These are phyloP conservation scores for Alternaria arborescens DNA, from an alignment of 2,329 filamentous ascomycete genomes.

Conservation along the genomic window DNA sequence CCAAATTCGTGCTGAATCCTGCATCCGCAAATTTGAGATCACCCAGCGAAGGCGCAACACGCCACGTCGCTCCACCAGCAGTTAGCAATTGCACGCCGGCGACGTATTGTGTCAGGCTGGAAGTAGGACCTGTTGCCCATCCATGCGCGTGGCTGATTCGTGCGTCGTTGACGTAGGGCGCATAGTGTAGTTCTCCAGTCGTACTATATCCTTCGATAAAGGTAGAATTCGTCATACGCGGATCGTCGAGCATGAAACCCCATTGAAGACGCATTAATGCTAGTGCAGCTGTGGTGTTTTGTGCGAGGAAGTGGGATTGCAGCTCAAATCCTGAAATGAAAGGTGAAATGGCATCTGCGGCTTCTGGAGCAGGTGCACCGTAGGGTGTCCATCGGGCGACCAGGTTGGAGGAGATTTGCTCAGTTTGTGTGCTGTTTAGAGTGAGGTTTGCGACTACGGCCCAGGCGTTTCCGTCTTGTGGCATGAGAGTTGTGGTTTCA, in stretches of 20 bases:
- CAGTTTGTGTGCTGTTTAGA: slow-evolving; percentile 35
- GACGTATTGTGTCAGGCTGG: slow-evolving; percentile 53
- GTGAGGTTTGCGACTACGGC: slow-evolving; percentile 53
- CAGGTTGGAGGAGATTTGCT: slow-evolving; percentile 47
- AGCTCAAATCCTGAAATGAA: slow-evolving; percentile 60
- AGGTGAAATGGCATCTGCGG: slow-evolving; percentile 57
- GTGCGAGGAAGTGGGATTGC: slow-evolving; percentile 55
- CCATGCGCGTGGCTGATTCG: slow-evolving; percentile 61
- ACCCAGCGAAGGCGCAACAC: slow-evolving; percentile 48
- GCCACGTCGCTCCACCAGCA: slow-evolving; percentile 50
- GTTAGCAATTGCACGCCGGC: slow-evolving; percentile 54
- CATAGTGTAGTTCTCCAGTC: slow-evolving; percentile 59
- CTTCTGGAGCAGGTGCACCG: slow-evolving; percentile 59
- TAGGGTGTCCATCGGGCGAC: slow-evolving; percentile 51
- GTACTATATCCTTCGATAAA: slow-evolving; percentile 62
- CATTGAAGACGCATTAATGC: slow-evolving; percentile 59
- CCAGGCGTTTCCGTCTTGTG: slow-evolving; percentile 57
- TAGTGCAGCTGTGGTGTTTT: slow-evolving; percentile 51
- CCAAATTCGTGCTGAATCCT: slow-evolving; percentile 50
- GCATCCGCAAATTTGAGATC: slow-evolving; percentile 49
- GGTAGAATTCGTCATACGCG: slow-evolving; percentile 62
- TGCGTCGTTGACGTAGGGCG: slow-evolving; percentile 59
- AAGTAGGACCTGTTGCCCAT: slow-evolving; percentile 61
- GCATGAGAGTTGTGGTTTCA: slow-evolving; percentile 60
- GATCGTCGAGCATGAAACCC: slow-evolving; percentile 65